These are phyloP conservation scores for Dictyostelium firmibasis DNA, from an alignment of 78 protist species.

Conservation along the genomic window DNA sequence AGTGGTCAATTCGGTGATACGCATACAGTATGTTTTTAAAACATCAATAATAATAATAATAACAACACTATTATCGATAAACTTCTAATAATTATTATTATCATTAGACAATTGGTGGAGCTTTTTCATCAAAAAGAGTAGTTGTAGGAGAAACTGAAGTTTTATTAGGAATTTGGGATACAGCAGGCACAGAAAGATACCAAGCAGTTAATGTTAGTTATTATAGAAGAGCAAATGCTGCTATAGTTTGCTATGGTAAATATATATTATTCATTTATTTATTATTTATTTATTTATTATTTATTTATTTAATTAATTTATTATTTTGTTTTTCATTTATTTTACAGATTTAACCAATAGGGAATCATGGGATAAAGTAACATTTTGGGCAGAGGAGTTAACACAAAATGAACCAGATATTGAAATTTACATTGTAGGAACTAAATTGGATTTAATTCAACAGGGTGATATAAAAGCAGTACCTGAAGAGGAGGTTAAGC, in stretches of 20 bases:
- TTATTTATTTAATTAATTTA: too few relatives aligned
- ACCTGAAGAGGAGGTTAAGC: not conserved
- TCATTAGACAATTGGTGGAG: constrained; percentile 53
- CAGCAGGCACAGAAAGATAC: constrained; percentile 62
- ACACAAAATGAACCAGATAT: constrained; percentile 66
- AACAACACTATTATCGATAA: not conserved
- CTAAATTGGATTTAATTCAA: constrained; percentile 48
- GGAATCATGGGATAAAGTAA: constrained; percentile 57
- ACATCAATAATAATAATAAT: not conserved
- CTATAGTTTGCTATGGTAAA: constrained; percentile 62
- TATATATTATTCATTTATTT: too few relatives aligned
- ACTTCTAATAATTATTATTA: not conserved
- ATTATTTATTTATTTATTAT: not conserved
- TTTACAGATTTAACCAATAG: constrained; percentile 48
- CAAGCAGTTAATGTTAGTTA: constrained; percentile 65
- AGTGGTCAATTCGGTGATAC: constrained; percentile 42
- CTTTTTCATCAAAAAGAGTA: constrained; percentile 30
- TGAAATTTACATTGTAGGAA: constrained; percentile 66
- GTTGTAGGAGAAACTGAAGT: constrained; percentile 15
- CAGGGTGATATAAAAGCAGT: constrained; percentile 31
- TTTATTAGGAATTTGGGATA: constrained; percentile 67
- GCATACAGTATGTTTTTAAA: constrained; percentile 4
- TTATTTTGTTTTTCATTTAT: too few relatives aligned
- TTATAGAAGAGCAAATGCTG: constrained; percentile 79
- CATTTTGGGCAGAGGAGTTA: constrained; percentile 60